Percentiles rank a stretch among this genome's conserved stretches.
phyloP scores from a whole-genome alignment of 345 rosid species.

The Leavenworthia alabamica region DNA sequence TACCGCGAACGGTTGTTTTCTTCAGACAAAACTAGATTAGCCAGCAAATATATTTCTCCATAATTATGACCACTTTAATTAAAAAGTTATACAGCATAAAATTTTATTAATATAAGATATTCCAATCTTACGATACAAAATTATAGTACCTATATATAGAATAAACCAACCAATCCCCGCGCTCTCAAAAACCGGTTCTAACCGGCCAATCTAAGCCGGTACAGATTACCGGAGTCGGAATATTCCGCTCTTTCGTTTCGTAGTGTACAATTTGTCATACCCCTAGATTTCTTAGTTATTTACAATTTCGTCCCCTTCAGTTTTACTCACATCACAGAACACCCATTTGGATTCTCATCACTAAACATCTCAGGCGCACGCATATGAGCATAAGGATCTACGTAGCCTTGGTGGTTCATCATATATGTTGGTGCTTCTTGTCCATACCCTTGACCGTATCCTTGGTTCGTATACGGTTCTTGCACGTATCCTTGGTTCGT shows the following conservation, averaged over 20 bases:
- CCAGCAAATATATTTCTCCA: neutral
- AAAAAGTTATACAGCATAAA: neutral
- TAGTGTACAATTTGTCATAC: constrained; percentile 13
- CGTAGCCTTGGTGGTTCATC: constrained; percentile 32
- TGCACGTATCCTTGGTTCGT: constrained; percentile 28
- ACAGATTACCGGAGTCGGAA: constrained; percentile 30
- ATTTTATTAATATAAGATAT: neutral
- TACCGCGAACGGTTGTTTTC: neutral
- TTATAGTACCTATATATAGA: neutral
- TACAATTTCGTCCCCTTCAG: constrained; percentile 14
- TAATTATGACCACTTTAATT: neutral
- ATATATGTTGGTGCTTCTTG: constrained; percentile 21
- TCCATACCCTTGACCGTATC: constrained; percentile 25
- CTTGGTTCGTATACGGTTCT: constrained; percentile 21
- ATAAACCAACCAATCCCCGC: constrained; percentile 2
- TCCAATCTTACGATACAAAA: neutral
- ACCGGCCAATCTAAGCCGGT: constrained; percentile 23
- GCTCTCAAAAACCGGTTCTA: constrained; percentile 32
- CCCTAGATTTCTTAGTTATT: constrained; percentile 24
- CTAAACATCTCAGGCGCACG: constrained; percentile 78
- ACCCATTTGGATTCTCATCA: constrained; percentile 87
- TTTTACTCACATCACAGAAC: constrained; percentile 56
- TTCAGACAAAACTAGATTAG: neutral
- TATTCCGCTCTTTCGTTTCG: constrained; percentile 7
- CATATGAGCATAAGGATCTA: constrained; percentile 31